Evolutionary conservation across 2,329 filamentous ascomycete species (phyloP).

Genomic region (Mycogone perniciosa): DNA sequence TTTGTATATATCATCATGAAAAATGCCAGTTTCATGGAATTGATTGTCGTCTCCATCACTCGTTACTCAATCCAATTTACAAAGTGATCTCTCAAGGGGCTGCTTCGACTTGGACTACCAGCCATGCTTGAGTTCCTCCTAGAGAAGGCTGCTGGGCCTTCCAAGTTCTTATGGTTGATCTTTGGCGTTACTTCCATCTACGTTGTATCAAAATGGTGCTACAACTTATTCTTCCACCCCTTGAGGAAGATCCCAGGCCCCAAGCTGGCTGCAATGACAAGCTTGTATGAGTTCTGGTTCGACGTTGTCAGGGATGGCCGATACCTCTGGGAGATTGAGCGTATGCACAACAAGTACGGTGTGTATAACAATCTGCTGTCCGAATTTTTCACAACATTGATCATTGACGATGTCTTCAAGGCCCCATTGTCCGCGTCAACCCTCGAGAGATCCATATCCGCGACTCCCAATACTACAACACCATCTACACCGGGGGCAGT

Average conservation of each 20-base stretch:
- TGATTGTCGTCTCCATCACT: no score
- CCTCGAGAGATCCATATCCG: conserved; percentile 27
- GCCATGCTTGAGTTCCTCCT: background rate
- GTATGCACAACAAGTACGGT: conserved; percentile 27
- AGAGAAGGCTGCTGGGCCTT: background rate
- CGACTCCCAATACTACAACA: conserved; percentile 20
- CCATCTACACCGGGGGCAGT: conserved; percentile 16
- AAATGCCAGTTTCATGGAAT: no score
- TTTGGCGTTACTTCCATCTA: background rate
- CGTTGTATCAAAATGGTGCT: conserved; percentile 14
- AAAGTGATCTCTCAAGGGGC: background rate
- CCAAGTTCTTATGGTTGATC: background rate
- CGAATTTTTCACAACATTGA: background rate
- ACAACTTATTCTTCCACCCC: conserved; percentile 26
- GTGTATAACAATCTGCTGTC: background rate
- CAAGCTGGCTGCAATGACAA: conserved; percentile 21
- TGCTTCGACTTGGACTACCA: background rate
- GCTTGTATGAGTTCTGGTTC: conserved; percentile 25
- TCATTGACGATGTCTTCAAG: conserved; percentile 5
- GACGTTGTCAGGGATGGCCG: conserved; percentile 19
- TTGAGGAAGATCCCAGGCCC: conserved; percentile 26
- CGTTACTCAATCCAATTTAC: no score
- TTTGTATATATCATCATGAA: no score
- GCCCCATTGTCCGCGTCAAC: conserved; percentile 28
- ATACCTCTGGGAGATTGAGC: conserved; percentile 21